phyloP scores from a whole-genome alignment of 371 early-diverging fungal species.

The Nematocida displodere region DNA sequence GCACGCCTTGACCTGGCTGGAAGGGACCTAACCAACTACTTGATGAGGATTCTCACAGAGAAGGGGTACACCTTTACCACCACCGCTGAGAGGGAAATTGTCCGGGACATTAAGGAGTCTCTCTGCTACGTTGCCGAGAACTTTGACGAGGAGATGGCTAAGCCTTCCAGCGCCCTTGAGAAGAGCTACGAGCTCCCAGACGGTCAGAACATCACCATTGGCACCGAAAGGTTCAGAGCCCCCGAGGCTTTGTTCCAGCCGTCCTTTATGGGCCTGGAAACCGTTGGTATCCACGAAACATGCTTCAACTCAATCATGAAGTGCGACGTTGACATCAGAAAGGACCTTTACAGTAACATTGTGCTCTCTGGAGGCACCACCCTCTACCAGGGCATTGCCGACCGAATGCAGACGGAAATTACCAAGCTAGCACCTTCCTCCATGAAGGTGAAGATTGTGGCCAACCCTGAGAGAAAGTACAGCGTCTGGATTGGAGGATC shows the following conservation, averaged over 20 bases:
- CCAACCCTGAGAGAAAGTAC: constrained; percentile 99
- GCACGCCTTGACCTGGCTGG: constrained; percentile 86
- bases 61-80: constrained; percentile 96
- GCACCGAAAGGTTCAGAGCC: constrained; percentile 91
- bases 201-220: constrained; percentile 93
- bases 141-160: constrained; percentile 93
- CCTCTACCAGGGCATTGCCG: constrained; percentile 69
- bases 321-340: constrained; percentile 92
- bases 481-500: constrained; percentile 99
- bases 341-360: constrained; percentile 86
- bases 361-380: constrained; percentile 81
- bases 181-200: constrained; percentile 98
- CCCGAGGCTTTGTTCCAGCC: constrained; percentile 99
- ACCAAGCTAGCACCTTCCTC: constrained; percentile 87
- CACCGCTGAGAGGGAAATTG: constrained; percentile 98
- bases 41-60: constrained; percentile 90
- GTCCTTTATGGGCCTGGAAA: constrained; percentile 78
- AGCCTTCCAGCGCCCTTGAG: constrained; percentile 70
- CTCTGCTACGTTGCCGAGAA: constrained; percentile 94
- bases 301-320: constrained; percentile 88
- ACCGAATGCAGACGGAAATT: constrained; percentile 90
- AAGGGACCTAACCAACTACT: constrained; percentile 93
- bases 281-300: constrained; percentile 82
- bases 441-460: constrained; percentile 98
- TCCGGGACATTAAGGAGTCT: constrained; percentile 99